Evolutionary conservation across 208 protist species (phyloP).

Genomic region (Trypanosoma mega): DNA sequence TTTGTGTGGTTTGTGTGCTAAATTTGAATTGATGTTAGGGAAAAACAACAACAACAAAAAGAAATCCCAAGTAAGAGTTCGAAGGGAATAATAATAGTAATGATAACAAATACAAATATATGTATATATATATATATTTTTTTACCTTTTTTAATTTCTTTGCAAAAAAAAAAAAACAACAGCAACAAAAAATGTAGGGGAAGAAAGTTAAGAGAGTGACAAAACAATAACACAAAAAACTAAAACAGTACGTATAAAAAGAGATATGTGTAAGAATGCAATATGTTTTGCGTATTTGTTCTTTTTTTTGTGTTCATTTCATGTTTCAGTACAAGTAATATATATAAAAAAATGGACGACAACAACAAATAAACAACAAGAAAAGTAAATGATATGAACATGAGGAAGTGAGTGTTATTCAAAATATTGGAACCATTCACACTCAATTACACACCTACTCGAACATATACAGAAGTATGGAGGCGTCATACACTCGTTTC

Average conservation of each 20-base stretch:
- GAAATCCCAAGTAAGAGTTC: neutral
- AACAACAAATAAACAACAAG: no score
- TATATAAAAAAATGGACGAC: conserved; percentile 2
- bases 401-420: no score
- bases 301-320: no score
- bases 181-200: conserved; percentile 20
- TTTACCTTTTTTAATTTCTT: conserved; percentile 18
- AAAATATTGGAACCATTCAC: no score
- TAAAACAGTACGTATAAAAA: neutral
- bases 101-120: conserved; percentile 10
- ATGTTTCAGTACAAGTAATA: no score
- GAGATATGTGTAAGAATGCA: conserved; percentile 15
- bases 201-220: conserved; percentile 16
- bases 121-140: neutral
- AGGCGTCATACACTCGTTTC: no score
- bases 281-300: conserved; percentile 5
- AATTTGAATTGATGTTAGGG: neutral
- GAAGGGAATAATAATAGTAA: conserved; percentile 4
- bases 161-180: neutral
- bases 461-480: no score
- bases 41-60: conserved; percentile 5
- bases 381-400: no score
- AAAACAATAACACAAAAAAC: conserved; percentile 14
- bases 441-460: no score
- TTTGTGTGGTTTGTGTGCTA: no score